Conservation (phyloP, 2,329 filamentous ascomycete genomes). For the Ascomycota sp. region DNA sequence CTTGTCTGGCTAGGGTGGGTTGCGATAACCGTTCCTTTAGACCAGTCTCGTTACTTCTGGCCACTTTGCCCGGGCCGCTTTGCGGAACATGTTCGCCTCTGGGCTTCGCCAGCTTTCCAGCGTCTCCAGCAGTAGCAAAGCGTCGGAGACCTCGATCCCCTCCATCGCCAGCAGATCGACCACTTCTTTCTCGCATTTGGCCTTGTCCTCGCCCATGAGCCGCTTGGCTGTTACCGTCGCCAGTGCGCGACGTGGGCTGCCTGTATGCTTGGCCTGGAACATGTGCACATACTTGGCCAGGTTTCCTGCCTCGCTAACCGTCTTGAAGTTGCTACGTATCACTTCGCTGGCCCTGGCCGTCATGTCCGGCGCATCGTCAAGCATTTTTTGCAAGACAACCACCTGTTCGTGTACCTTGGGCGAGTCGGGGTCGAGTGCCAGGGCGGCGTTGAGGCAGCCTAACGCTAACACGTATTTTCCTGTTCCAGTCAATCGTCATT, state of each 20-base stretch:
- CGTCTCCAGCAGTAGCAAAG: constrained; percentile 21
- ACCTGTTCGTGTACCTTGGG: constrained; percentile 58
- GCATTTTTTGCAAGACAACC: constrained; percentile 43
- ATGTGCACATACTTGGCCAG: constrained; percentile 45
- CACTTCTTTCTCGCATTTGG: constrained; percentile 41
- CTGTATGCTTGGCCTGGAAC: constrained; percentile 40
- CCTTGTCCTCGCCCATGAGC: constrained; percentile 35
- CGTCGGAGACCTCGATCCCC: constrained; percentile 32
- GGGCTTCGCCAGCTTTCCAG: constrained; percentile 28
- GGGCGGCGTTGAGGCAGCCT: constrained; percentile 60
- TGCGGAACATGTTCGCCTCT: constrained; percentile 26
- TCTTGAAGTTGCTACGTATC: constrained; percentile 46
- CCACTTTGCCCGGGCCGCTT: constrained; percentile 27
- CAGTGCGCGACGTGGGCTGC: constrained; percentile 40
- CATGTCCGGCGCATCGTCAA: constrained; percentile 36
- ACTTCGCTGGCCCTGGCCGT: constrained; percentile 46
- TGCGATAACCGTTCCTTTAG: constrained; percentile 5
- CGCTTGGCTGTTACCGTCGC: constrained; percentile 40
- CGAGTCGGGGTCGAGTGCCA: constrained; percentile 46
- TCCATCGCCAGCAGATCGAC: constrained; percentile 32
- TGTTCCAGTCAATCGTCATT: constrained; percentile 13
- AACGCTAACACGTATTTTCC: constrained; percentile 78
- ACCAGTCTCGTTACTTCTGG: constrained; percentile 26
- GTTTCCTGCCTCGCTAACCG: constrained; percentile 34
- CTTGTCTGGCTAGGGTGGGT: too few species aligned